Conservation (phyloP, 164 flowering plant genomes). For the Stephania cephalantha region DNA sequence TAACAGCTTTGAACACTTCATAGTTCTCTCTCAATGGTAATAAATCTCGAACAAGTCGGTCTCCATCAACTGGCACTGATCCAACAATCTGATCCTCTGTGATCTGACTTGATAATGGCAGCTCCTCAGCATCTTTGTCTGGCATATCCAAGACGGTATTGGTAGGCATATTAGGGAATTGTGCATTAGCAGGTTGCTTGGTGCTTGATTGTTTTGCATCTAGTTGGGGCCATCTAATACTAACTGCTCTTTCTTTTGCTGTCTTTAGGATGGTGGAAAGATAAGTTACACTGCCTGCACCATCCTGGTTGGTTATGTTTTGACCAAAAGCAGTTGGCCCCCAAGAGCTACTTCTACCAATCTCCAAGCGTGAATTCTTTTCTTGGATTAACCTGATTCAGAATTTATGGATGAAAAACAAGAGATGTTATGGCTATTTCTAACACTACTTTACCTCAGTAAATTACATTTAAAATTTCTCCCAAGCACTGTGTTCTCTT, state of each 20-base stretch:
- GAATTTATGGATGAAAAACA: neutral
- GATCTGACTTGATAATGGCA: constrained; percentile 43
- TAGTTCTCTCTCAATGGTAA: constrained; percentile 30
- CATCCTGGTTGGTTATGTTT: constrained; percentile 20
- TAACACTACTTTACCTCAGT: neutral
- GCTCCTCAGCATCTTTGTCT: constrained; percentile 38
- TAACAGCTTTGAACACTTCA: constrained; percentile 61
- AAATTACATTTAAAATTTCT: neutral
- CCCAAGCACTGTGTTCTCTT: neutral
- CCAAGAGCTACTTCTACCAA: constrained; percentile 47
- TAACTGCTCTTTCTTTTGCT: constrained; percentile 57
- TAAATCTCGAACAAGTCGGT: constrained; percentile 11
- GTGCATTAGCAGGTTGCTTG: constrained; percentile 11
- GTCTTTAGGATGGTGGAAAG: constrained; percentile 54
- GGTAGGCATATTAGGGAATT: constrained; percentile 19
- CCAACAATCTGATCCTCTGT: constrained; percentile 30
- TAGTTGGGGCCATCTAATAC: constrained; percentile 51
- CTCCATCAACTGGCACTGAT: constrained; percentile 14
- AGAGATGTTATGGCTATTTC: neutral
- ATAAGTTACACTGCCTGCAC: constrained; percentile 32
- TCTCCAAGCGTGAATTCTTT: constrained; percentile 24
- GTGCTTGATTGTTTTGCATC: constrained; percentile 28
- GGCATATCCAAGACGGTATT: constrained; percentile 21
- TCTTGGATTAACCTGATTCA: constrained; percentile 27
- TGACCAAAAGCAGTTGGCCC: constrained; percentile 40